phyloP scores from a whole-genome alignment of 2,329 filamentous ascomycete species.

The Chaetomiaceae sp. region DNA sequence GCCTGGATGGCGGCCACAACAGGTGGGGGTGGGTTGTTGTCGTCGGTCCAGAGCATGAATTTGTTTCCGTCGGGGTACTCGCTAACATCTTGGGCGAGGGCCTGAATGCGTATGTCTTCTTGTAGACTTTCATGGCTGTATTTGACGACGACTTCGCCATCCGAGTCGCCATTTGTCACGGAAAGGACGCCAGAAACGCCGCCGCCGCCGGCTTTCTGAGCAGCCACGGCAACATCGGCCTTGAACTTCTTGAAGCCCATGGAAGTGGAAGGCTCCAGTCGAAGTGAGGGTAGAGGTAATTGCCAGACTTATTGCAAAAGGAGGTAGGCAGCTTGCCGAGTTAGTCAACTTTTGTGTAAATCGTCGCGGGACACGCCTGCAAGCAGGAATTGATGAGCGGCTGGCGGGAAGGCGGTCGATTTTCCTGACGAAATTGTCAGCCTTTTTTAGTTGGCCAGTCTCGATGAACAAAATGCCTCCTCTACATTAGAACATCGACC shows the following conservation, averaged over 20 bases:
- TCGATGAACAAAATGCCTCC: not conserved
- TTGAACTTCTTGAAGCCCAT: slow-evolving; percentile 61
- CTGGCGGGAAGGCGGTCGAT: not conserved
- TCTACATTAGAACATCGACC: too few relatives aligned
- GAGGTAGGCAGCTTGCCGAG: not conserved
- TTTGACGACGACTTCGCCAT: slow-evolving; percentile 66
- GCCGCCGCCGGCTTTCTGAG: slow-evolving; percentile 34
- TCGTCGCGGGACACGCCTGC: not conserved
- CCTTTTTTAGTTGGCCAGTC: not conserved
- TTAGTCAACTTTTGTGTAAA: not conserved
- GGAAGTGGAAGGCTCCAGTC: not conserved
- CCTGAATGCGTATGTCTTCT: slow-evolving; percentile 35
- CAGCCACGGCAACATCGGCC: slow-evolving; percentile 47
- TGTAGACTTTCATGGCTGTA: slow-evolving; percentile 36
- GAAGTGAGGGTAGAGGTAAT: not conserved
- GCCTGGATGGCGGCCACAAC: slow-evolving; percentile 38
- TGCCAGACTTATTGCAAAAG: not conserved
- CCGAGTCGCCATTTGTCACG: slow-evolving; percentile 60
- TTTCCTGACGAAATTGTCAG: not conserved
- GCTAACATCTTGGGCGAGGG: slow-evolving; percentile 35
- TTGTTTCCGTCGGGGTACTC: slow-evolving; percentile 37
- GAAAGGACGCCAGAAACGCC: slow-evolving; percentile 46
- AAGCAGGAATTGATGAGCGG: not conserved
- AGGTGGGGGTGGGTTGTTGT: slow-evolving; percentile 31
- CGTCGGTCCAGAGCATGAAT: slow-evolving; percentile 43